Evolutionary conservation across 139 green algal genomes (phyloP), one percentile per base, ranked within the genome.

Genomic region (Mychonastes homosphaera): DNA sequence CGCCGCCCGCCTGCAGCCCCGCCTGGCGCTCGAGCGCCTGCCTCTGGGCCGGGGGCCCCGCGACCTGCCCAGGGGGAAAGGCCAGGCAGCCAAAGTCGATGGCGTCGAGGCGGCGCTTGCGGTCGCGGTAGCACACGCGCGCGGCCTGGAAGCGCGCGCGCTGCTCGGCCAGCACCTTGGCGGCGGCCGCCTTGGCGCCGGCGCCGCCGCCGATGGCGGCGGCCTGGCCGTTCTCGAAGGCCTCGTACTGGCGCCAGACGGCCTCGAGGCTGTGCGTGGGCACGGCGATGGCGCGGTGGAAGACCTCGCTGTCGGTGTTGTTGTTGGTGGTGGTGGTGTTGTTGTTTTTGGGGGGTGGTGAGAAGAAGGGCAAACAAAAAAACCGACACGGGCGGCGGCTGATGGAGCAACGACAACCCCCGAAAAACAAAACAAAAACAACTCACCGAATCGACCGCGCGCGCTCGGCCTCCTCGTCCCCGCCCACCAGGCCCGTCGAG

Each of bases 221-320:
- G 49, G 38, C 59, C 18, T 74, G 64, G 7, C 33, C 53, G 36
- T 72, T 80, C 67, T 97, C 90, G 66, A 92, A 94, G 0, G 56
- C 57, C 74, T 97, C 88, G 55, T 95, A 97, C 12, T 76, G 69
- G 1, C 73, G 63, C 89, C 90, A 97, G 49, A 96, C 64, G 16
- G 60, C 53, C 30, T 97, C 90, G 53, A 94, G 58, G 18, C 67
- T 64, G 30, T 71, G 39, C 8, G 70, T 83, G 2, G 90, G 88
- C 40, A 94, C 80, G 13, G 72, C 58, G 13, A 97, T 56, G 0
- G 88, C 90, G 2, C 76, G 70, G 64, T 97, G 86, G 62, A 79
- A 94, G 12, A 70, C 69, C 2, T 67, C 62, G 52, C 86, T 87
- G 69, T 34, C 26, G 21, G 49, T 39, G n/a, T n/a, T n/a, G n/a